Base-by-base conservation (phyloP, 331 rosid species). In the Rosa hybrid region DNA sequence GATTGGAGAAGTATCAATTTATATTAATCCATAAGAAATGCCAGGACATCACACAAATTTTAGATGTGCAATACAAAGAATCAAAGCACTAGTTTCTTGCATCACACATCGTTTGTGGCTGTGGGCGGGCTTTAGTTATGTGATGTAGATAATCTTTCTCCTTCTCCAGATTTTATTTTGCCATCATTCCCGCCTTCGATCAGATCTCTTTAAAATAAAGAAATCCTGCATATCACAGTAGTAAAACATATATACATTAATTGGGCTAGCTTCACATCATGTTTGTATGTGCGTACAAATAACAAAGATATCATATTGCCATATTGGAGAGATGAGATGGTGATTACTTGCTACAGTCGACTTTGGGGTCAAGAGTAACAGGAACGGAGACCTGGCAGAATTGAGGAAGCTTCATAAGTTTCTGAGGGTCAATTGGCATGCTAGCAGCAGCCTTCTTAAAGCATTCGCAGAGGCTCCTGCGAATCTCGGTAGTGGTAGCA, bases 311-410 rank as follows among this genome's bases (percentile, higher is more conserved):
- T 27, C 30, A 27, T 27, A 27, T 27, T 27, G 56, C 30, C 30
- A 27, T 27, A 27, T 27, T 27, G 30, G 21, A 64, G 46, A 68
- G 72, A 81, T 1, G n/a, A 57, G 49, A 56, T 60, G 59, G 71
- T 6, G 5, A 59, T 41, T 78, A 86, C 89, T 2, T 10, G 77
- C 4, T 41, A 46, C 84, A 80, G 11, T 82, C 42, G 0, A 72
- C 11, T 0, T 42, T 16, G 12, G 82, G 86, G 59, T 80, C 84
- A 2, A 80, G 64, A 45, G 86, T 76, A 11, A 86, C 45, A 4
- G 72, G 25, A 16, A 72, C 34, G 50, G 48, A 8, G 30, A 83
- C 23, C 0, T 77, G 21, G 82, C 84, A 86, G 2, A 20, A 7
- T 1, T 56, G 21, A 21, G 84, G 80, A 39, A 82, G 45, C 11